Conservation (phyloP, 257 asterid genomes). For the Linaria vulgaris region DNA sequence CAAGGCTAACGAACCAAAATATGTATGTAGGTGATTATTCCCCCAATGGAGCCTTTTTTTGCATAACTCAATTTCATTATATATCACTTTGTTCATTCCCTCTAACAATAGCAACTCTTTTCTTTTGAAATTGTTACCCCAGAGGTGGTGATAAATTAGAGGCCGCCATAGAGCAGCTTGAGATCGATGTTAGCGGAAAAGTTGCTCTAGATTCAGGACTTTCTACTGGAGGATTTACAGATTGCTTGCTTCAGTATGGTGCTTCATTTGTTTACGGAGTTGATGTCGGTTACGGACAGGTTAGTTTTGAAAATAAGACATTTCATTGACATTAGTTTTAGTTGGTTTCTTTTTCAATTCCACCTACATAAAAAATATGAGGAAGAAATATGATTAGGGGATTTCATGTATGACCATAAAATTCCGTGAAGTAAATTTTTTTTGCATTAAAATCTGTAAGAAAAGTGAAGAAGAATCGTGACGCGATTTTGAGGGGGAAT, state of each 20-base stretch:
- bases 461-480: slow-evolving; percentile 5
- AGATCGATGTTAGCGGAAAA: slow-evolving; percentile 74
- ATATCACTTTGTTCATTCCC: slow-evolving; percentile 3
- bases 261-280: slow-evolving; percentile 97
- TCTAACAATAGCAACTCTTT: slow-evolving; percentile 15
- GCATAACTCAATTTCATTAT: background rate
- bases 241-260: slow-evolving; percentile 94
- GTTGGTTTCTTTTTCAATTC: background rate
- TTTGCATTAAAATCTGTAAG: too few species aligned
- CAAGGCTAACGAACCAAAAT: slow-evolving; percentile 94
- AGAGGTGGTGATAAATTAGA: slow-evolving; percentile 96
- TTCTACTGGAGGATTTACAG: slow-evolving; percentile 99
- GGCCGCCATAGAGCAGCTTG: slow-evolving; percentile 88
- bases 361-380: background rate
- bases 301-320: slow-evolving; percentile 13
- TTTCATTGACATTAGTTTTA: background rate
- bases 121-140: slow-evolving; percentile 26
- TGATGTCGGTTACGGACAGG: slow-evolving; percentile 99
- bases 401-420: too few species aligned
- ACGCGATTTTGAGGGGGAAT: background rate
- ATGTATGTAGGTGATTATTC: slow-evolving; percentile 97
- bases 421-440: too few species aligned
- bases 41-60: slow-evolving; percentile 19
- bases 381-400: too few species aligned
- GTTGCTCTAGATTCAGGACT: slow-evolving; percentile 99